These are phyloP conservation scores for Fonsecaea nubica DNA, from an alignment of 2,329 filamentous ascomycete genomes.

Conservation along the genomic window DNA sequence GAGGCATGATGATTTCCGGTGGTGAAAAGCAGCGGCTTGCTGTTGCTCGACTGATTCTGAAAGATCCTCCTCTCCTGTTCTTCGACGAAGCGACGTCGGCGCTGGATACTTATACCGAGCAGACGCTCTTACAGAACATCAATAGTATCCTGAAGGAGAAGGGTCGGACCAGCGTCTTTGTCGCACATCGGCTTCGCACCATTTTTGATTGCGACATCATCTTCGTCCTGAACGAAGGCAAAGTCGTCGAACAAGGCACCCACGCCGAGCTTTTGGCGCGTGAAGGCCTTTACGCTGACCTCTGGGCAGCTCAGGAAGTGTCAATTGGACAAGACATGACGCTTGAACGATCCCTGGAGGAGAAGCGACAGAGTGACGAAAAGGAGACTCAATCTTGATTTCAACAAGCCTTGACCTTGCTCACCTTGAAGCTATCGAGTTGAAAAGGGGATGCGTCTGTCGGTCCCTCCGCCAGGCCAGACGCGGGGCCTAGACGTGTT, in stretches of 20 bases:
- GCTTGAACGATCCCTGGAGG: conserved; percentile 52
- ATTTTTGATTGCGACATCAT: conserved; percentile 94
- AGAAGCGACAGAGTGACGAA: conserved; percentile 38
- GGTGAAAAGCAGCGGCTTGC: conserved; percentile 92
- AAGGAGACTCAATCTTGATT: conserved; percentile 9
- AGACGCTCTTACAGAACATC: conserved; percentile 87
- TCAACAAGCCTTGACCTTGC: background rate
- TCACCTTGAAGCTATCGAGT: background rate
- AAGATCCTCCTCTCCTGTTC: conserved; percentile 81
- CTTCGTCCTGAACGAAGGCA: conserved; percentile 83
- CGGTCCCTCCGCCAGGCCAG: background rate
- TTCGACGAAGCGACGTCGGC: conserved; percentile 91
- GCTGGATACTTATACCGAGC: conserved; percentile 86
- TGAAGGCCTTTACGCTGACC: conserved; percentile 78
- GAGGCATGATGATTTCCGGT: conserved; percentile 83
- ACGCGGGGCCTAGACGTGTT: background rate
- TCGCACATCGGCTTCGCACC: conserved; percentile 88
- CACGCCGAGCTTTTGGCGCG: conserved; percentile 81
- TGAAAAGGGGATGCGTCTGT: background rate
- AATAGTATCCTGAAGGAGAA: conserved; percentile 91
- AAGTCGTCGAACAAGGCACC: conserved; percentile 86
- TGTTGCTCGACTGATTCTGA: conserved; percentile 82
- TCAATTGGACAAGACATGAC: conserved; percentile 51
- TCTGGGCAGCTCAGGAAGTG: conserved; percentile 78
- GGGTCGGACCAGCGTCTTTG: conserved; percentile 87